A percentile compares a stretch with the other conserved stretches of the same genome.
Conservation (phyloP, 768 basidiomycete genomes). For the Podaxis carcinomalis region DNA sequence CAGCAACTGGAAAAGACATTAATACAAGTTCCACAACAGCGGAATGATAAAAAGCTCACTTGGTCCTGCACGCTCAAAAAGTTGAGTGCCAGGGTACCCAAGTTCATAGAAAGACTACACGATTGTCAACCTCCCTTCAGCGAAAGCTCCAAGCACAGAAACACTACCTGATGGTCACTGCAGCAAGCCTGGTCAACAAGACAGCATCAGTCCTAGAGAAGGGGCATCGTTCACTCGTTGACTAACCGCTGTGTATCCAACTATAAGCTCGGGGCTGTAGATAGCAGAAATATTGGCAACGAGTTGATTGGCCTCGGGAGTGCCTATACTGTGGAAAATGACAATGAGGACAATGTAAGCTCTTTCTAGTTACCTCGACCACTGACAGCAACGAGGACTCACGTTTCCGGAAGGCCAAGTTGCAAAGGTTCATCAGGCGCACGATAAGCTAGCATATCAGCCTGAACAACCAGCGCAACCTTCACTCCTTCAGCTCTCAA, state of each 20-base stretch:
- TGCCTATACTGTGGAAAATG: slow-evolving; percentile 57
- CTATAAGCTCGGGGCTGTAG: slow-evolving; percentile 75
- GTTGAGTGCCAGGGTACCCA: slow-evolving; percentile 82
- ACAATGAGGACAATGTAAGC: background rate
- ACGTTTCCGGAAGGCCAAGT: slow-evolving; percentile 75
- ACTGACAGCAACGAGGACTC: slow-evolving; percentile 19
- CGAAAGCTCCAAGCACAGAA: background rate
- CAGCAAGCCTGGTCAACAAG: slow-evolving; percentile 62
- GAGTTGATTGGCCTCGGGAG: slow-evolving; percentile 70
- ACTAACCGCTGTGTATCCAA: slow-evolving; percentile 62
- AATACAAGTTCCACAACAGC: background rate
- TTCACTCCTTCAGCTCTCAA: slow-evolving; percentile 56
- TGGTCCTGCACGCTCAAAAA: slow-evolving; percentile 83
- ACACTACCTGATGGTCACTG: slow-evolving; percentile 78
- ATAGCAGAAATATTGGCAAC: slow-evolving; percentile 71
- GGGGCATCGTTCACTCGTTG: background rate
- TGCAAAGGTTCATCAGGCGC: slow-evolving; percentile 75
- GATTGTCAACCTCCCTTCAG: background rate
- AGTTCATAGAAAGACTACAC: slow-evolving; percentile 71
- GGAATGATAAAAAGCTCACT: slow-evolving; percentile 32
- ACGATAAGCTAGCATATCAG: slow-evolving; percentile 90
- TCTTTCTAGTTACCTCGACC: background rate
- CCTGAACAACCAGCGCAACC: slow-evolving; percentile 81
- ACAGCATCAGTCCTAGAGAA: background rate
- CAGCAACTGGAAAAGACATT: slow-evolving; percentile 51